A percentile compares a stretch with the other conserved stretches of the same genome.
These are phyloP conservation scores for Trametes versicolor DNA, from an alignment of 1,284 basidiomycete species.

Conservation along the genomic window DNA sequence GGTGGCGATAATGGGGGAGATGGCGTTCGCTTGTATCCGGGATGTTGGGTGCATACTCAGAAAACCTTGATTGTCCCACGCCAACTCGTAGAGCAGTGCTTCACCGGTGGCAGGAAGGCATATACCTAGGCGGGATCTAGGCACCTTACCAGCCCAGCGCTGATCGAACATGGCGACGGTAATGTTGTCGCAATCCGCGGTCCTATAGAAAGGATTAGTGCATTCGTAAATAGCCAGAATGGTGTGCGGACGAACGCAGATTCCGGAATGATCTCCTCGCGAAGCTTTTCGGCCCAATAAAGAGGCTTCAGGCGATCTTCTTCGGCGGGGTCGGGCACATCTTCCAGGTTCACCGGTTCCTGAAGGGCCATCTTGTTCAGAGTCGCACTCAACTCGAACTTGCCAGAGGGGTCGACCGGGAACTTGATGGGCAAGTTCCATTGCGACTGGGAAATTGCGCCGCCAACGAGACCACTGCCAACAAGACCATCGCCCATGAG, in stretches of 20 bases:
- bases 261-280: conserved; percentile 56
- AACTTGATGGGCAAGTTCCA: conserved; percentile 56
- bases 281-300: conserved; percentile 73
- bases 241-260: conserved; percentile 56
- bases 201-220: conserved; percentile 15
- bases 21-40: conserved; percentile 59
- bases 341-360: conserved; percentile 52
- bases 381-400: conserved; percentile 44
- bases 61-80: conserved; percentile 50
- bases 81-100: conserved; percentile 60
- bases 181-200: conserved; percentile 49
- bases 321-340: conserved; percentile 52
- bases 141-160: conserved; percentile 64
- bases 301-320: conserved; percentile 73
- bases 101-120: conserved; percentile 60
- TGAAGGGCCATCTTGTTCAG: conserved; percentile 72
- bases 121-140: conserved; percentile 65
- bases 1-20: conserved; percentile 68
- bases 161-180: conserved; percentile 70
- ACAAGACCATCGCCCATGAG: conserved; percentile 49
- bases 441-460: conserved; percentile 34
- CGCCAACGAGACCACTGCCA: conserved; percentile 41
- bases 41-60: conserved; percentile 53
- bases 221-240: conserved; percentile 14
- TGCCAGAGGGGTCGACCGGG: conserved; percentile 23